phyloP scores from a whole-genome alignment of 2,329 filamentous ascomycete genomes.

The Neonectria coccinea region DNA sequence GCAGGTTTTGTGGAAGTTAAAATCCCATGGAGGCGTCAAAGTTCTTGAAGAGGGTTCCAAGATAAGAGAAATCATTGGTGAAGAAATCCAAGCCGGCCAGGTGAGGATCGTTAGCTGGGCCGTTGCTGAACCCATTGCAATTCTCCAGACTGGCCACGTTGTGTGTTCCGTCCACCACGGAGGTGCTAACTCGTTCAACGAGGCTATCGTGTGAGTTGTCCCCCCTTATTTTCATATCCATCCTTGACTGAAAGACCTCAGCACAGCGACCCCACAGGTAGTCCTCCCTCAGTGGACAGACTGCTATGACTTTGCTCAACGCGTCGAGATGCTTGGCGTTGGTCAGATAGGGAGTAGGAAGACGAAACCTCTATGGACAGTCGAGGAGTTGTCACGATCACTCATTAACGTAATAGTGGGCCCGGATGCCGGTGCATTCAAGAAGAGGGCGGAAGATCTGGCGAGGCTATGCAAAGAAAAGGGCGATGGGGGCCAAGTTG shows the following conservation, averaged over 20 bases:
- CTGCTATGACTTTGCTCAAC: slow-evolving; percentile 59
- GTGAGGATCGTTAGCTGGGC: slow-evolving; percentile 57
- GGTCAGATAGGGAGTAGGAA: slow-evolving; percentile 48
- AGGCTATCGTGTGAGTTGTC: slow-evolving; percentile 51
- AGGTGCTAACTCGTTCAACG: slow-evolving; percentile 58
- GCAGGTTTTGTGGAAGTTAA: slow-evolving; percentile 53
- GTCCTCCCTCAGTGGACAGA: slow-evolving; percentile 60
- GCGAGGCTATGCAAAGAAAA: too few relatives aligned
- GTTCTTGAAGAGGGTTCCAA: slow-evolving; percentile 7
- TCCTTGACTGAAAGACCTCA: too few relatives aligned
- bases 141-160: slow-evolving; percentile 54
- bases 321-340: slow-evolving; percentile 58
- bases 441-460: too few relatives aligned
- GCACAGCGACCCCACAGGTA: slow-evolving; percentile 52
- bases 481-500: too few relatives aligned
- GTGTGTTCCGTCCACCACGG: slow-evolving; percentile 59
- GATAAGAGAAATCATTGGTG: slow-evolving; percentile 40
- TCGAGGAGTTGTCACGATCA: too few relatives aligned
- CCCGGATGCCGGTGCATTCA: too few relatives aligned
- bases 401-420: too few relatives aligned
- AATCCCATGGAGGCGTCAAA: slow-evolving; percentile 32
- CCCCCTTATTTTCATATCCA: neutral
- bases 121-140: slow-evolving; percentile 50
- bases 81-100: slow-evolving; percentile 44
- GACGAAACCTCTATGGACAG: slow-evolving; percentile 40